phyloP scores from a whole-genome alignment of 257 asterid genomes.

The Echium plantagineum region DNA sequence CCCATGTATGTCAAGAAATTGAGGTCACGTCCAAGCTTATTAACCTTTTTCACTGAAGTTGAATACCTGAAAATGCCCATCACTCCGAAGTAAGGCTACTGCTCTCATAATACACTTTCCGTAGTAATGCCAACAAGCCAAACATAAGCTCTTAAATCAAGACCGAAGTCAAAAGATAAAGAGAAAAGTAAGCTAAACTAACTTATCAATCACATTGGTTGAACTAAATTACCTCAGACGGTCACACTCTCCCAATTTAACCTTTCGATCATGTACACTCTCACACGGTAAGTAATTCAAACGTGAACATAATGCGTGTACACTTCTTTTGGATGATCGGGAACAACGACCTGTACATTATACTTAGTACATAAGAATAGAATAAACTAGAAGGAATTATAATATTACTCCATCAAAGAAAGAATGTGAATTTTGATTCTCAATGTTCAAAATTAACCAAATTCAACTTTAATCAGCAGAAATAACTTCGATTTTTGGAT shows the following conservation, averaged over 20 bases:
- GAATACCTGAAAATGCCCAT: slow-evolving; percentile 75
- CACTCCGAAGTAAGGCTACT: slow-evolving; percentile 36
- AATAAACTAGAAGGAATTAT: neutral
- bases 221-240: slow-evolving; percentile 33
- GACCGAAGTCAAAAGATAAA: neutral
- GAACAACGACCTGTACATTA: slow-evolving; percentile 15
- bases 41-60: slow-evolving; percentile 26
- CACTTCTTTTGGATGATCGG: slow-evolving; percentile 16
- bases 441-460: too few species aligned
- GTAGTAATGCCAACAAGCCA: neutral
- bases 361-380: neutral
- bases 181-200: neutral
- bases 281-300: slow-evolving; percentile 13
- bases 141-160: neutral
- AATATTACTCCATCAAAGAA: too few species aligned
- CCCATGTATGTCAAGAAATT: slow-evolving; percentile 44
- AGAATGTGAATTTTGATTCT: too few species aligned
- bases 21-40: slow-evolving; percentile 14
- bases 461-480: too few species aligned
- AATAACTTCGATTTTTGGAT: too few species aligned
- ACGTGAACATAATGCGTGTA: slow-evolving; percentile 15
- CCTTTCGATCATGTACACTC: slow-evolving; percentile 12
- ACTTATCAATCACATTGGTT: neutral
- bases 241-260: slow-evolving; percentile 16
- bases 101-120: slow-evolving; percentile 1